phyloP scores from a whole-genome alignment of 2,329 filamentous ascomycete species.

The Ceratocystis cubensis region DNA sequence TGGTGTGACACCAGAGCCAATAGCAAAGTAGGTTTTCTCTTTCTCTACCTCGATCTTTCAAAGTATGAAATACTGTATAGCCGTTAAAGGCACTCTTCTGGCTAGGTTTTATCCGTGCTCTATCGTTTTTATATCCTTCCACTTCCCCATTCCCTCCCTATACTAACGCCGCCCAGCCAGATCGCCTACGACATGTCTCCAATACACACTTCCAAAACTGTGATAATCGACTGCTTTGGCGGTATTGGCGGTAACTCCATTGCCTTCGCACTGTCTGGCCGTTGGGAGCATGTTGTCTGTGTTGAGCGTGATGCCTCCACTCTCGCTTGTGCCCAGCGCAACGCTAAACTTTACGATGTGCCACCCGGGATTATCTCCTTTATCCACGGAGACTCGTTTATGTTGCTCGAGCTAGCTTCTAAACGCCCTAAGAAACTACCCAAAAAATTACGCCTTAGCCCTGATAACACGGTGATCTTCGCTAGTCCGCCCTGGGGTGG shows the following conservation, averaged over 20 bases:
- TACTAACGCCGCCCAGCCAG: slow-evolving; percentile 37
- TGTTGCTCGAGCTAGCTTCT: slow-evolving; percentile 26
- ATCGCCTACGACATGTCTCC: slow-evolving; percentile 61
- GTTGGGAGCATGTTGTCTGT: slow-evolving; percentile 74
- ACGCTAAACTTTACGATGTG: slow-evolving; percentile 76
- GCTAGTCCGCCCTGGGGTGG: slow-evolving; percentile 51
- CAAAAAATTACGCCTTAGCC: slow-evolving; percentile 32
- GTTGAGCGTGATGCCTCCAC: slow-evolving; percentile 74
- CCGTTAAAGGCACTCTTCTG: too few species aligned
- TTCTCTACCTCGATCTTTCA: background rate
- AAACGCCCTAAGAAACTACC: slow-evolving; percentile 29
- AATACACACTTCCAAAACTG: slow-evolving; percentile 42
- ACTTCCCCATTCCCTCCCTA: background rate
- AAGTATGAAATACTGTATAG: too few species aligned
- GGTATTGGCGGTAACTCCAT: slow-evolving; percentile 91
- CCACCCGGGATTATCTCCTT: slow-evolving; percentile 60
- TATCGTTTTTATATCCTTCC: background rate
- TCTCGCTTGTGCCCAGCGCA: slow-evolving; percentile 82
- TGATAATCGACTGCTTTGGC: slow-evolving; percentile 78
- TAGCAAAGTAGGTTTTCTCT: slow-evolving; percentile 54
- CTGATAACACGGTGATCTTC: slow-evolving; percentile 37
- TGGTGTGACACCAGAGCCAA: slow-evolving; percentile 84
- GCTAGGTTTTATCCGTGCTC: background rate
- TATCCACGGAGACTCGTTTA: slow-evolving; percentile 76
- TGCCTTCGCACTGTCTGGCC: slow-evolving; percentile 70